Percentiles rank a stretch among this genome's conserved stretches.
phyloP scores from a whole-genome alignment of 2,329 filamentous ascomycete genomes.

The Sordariomycetes sp. region DNA sequence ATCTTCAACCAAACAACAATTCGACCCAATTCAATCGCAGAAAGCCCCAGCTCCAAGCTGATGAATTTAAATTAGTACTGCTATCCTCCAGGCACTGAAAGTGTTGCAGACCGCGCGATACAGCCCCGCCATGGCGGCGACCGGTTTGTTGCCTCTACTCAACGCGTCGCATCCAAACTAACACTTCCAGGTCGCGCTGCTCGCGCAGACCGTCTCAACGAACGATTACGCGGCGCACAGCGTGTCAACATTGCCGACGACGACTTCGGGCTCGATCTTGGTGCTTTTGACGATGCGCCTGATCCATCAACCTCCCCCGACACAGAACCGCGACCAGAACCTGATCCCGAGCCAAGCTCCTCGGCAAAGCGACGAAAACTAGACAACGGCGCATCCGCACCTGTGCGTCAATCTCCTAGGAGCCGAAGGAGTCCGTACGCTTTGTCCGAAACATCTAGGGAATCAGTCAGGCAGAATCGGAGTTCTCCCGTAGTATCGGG shows the following conservation, averaged over 20 bases:
- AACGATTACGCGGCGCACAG: slow-evolving; percentile 57
- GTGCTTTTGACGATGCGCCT: slow-evolving; percentile 23
- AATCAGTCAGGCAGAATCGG: no score
- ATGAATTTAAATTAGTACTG: no score
- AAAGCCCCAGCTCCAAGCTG: no score
- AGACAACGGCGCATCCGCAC: slow-evolving; percentile 9
- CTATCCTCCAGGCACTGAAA: no score
- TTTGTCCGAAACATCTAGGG: slow-evolving; percentile 18
- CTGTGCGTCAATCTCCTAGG: slow-evolving; percentile 3
- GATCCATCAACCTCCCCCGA: slow-evolving; percentile 9
- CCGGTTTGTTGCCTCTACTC: neutral
- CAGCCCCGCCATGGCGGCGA: no score
- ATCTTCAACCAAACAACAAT: neutral
- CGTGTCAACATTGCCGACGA: slow-evolving; percentile 50
- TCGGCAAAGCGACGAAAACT: slow-evolving; percentile 37
- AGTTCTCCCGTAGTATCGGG: no score
- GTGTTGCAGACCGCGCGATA: neutral
- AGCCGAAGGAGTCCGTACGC: slow-evolving; percentile 18
- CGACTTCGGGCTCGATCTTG: slow-evolving; percentile 46
- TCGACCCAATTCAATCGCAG: neutral
- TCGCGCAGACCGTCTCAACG: slow-evolving; percentile 38
- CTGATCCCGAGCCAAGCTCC: slow-evolving; percentile 30
- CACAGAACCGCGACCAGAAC: neutral
- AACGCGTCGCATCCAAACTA: no score
- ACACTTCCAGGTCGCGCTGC: slow-evolving; percentile 27